phyloP scores from a whole-genome alignment of 2,329 filamentous ascomycete species.

The Alternaria sp. region DNA sequence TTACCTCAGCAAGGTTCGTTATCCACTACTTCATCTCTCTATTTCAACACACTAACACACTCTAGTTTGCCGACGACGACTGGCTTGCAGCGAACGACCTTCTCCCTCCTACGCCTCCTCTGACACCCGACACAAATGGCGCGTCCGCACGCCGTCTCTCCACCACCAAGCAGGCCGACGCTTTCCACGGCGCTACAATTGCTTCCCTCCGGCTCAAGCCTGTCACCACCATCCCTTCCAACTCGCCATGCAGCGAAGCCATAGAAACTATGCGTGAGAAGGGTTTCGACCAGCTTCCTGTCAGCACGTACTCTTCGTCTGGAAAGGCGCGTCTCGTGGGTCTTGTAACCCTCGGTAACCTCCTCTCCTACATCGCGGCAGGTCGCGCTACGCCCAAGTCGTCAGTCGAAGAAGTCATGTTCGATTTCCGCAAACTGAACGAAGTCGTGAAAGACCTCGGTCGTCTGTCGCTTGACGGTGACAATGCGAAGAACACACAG shows the following conservation, averaged over 20 bases:
- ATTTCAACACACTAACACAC: conserved; percentile 21
- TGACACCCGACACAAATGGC: conserved; percentile 34
- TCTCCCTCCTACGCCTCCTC: conserved; percentile 68
- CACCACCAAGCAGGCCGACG: conserved; percentile 63
- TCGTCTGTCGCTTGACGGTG: conserved; percentile 48
- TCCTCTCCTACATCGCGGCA: conserved; percentile 87
- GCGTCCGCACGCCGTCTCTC: conserved; percentile 49
- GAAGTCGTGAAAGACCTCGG: conserved; percentile 85
- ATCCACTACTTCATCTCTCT: not conserved
- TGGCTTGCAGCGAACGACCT: conserved; percentile 98
- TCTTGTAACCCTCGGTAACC: conserved; percentile 92
- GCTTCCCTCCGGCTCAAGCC: conserved; percentile 88
- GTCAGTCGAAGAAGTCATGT: conserved; percentile 90
- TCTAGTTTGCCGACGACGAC: conserved; percentile 91
- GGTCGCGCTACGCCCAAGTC: conserved; percentile 79
- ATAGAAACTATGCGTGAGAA: conserved; percentile 99
- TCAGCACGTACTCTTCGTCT: conserved; percentile 67
- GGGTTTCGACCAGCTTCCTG: conserved; percentile 96
- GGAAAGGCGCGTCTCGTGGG: conserved; percentile 80
- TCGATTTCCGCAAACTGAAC: conserved; percentile 86
- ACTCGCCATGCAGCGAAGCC: conserved; percentile 80
- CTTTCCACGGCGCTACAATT: conserved; percentile 82
- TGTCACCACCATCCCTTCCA: conserved; percentile 81
- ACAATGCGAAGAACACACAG: conserved; percentile 20
- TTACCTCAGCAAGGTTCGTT: conserved; percentile 83